Evolutionary conservation across 306 rosid genomes (phyloP).

Genomic region (Prunus armeniaca): DNA sequence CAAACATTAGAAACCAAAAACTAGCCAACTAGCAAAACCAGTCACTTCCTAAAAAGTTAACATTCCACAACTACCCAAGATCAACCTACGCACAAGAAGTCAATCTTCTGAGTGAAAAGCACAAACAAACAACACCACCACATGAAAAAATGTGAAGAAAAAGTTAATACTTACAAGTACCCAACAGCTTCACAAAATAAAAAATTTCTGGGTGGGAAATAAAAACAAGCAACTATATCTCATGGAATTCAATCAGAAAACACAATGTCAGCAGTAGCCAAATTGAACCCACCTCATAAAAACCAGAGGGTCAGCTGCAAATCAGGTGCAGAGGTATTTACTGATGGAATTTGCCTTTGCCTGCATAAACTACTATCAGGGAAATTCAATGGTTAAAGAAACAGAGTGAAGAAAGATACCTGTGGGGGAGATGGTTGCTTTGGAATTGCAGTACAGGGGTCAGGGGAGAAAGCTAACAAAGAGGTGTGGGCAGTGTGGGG

Average conservation of each 20-base stretch:
- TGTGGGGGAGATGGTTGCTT: neutral
- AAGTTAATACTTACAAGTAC: conserved; percentile 13
- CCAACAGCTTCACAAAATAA: conserved; percentile 21
- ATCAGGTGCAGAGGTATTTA: neutral
- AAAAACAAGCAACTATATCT: neutral
- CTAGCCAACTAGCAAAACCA: neutral
- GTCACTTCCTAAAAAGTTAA: conserved; percentile 8
- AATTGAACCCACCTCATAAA: conserved; percentile 28
- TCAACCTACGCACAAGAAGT: neutral
- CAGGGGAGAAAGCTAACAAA: conserved; percentile 24
- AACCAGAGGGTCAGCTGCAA: neutral
- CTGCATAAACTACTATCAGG: neutral
- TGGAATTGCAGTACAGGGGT: too few species aligned
- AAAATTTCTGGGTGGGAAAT: neutral
- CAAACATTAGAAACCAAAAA: neutral
- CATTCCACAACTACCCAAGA: conserved; percentile 6
- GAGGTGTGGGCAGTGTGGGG: conserved; percentile 21
- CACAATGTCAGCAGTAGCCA: neutral
- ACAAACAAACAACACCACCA: conserved; percentile 15
- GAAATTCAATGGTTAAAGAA: neutral
- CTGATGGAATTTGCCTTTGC: neutral
- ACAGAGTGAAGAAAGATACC: conserved; percentile 17
- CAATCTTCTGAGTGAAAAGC: conserved; percentile 19
- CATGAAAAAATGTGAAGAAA: conserved; percentile 12
- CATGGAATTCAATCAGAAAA: neutral